Evolutionary conservation across 2,329 filamentous ascomycete species (phyloP).

Genomic region (Cercospora zeae-maydis): DNA sequence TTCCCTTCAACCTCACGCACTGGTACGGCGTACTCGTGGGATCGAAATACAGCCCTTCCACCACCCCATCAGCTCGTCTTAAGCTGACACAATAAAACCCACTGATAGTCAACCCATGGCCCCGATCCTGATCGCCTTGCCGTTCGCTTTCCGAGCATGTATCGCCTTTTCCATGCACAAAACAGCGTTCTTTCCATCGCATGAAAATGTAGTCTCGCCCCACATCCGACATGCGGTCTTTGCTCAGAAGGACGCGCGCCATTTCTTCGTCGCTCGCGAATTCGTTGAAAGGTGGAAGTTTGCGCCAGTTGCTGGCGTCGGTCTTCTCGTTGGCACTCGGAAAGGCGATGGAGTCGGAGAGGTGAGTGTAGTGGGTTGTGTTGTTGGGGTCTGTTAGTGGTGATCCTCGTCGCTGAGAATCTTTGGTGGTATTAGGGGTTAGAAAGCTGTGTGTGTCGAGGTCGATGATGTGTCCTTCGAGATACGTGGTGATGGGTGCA

Average conservation of each 20-base stretch:
- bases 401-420: constrained; percentile 17
- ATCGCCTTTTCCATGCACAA: constrained; percentile 39
- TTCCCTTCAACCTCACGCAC: constrained; percentile 45
- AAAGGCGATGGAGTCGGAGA: constrained; percentile 40
- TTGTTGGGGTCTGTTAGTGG: constrained; percentile 19
- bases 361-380: constrained; percentile 23
- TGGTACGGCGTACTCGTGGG: constrained; percentile 54
- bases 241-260: constrained; percentile 44
- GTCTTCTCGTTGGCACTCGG: constrained; percentile 42
- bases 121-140: constrained; percentile 33
- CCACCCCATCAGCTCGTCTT: constrained; percentile 43
- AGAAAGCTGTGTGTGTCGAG: constrained; percentile 51
- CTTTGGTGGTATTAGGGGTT: constrained; percentile 42
- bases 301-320: constrained; percentile 50
- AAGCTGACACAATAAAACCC: constrained; percentile 55
- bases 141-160: constrained; percentile 24
- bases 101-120: constrained; percentile 50
- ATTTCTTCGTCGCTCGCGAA: constrained; percentile 26
- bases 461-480: constrained; percentile 68
- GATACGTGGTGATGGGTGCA: constrained; percentile 60
- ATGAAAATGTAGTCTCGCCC: constrained; percentile 52
- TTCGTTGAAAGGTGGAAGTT: constrained; percentile 45
- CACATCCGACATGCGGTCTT: constrained; percentile 38
- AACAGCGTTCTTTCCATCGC: constrained; percentile 55
- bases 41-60: constrained; percentile 55